Conservation (phyloP, 805 yeast genomes). For the Saturnispora sanitii region DNA sequence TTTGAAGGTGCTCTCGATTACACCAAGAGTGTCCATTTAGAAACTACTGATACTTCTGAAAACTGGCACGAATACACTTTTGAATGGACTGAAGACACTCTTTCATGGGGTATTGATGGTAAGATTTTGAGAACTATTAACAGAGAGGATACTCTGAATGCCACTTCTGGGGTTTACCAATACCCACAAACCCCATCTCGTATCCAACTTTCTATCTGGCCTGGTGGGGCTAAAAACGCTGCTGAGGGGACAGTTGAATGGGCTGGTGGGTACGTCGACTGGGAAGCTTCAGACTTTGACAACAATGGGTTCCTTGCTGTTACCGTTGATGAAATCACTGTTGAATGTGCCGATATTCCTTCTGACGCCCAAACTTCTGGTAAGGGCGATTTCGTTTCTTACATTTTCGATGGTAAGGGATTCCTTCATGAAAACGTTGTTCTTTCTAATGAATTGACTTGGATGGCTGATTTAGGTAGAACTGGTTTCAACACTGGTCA, state of each 20-base stretch:
- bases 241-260: conserved; percentile 61
- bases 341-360: conserved; percentile 71
- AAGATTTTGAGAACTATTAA: conserved; percentile 51
- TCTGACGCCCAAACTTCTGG: conserved; percentile 36
- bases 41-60: conserved; percentile 45
- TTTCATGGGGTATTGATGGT: conserved; percentile 71
- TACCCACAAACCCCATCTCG: conserved; percentile 71
- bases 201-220: conserved; percentile 69
- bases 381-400: conserved; percentile 30
- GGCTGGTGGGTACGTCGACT: conserved; percentile 84
- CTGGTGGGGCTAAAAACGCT: conserved; percentile 52
- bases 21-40: conserved; percentile 40
- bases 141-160: conserved; percentile 51
- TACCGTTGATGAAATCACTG: conserved; percentile 45
- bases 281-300: conserved; percentile 67
- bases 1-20: conserved; percentile 65
- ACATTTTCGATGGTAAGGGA: conserved; percentile 42
- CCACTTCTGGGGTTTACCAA: conserved; percentile 44
- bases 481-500: conserved; percentile 55
- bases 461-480: conserved; percentile 50
- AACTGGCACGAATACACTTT: conserved; percentile 67
- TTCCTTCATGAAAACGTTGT: conserved; percentile 42
- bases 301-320: conserved; percentile 78
- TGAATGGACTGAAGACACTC: conserved; percentile 71
- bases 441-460: conserved; percentile 53